phyloP scores from a whole-genome alignment of 345 rosid species.

The Ricinus communis region DNA sequence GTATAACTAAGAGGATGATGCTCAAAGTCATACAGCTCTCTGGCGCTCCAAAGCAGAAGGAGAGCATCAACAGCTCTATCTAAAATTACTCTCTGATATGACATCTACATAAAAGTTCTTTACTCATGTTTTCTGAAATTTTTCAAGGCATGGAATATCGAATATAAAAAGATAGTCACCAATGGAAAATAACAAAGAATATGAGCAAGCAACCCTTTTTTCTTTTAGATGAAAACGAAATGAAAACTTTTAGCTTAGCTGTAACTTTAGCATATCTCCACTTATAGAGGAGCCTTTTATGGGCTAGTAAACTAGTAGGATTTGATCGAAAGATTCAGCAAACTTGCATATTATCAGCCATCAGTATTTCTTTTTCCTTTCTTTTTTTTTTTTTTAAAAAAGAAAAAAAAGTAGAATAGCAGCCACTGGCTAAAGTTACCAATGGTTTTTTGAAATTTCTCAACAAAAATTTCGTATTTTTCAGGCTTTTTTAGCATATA shows the following conservation, averaged over 20 bases:
- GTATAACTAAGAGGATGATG: not conserved
- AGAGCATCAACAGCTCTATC: not conserved
- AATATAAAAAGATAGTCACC: not conserved
- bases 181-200: not conserved
- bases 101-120: not conserved
- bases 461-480: too few relatives aligned
- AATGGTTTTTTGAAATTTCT: too few relatives aligned
- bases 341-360: too few relatives aligned
- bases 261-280: slow-evolving; percentile 6
- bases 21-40: not conserved
- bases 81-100: not conserved
- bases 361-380: too few relatives aligned
- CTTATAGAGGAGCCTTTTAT: not conserved
- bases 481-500: too few relatives aligned
- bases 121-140: not conserved
- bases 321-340: not conserved
- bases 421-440: too few relatives aligned
- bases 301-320: slow-evolving; percentile 8
- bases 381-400: too few relatives aligned
- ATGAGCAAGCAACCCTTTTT: not conserved
- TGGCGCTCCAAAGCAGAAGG: not conserved
- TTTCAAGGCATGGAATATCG: slow-evolving; percentile 11
- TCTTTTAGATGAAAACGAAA: not conserved
- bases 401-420: too few relatives aligned
- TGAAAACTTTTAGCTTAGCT: not conserved